A percentile compares a stretch with the other conserved stretches of the same genome.
Evolutionary conservation across 768 basidiomycete genomes (phyloP).

Genomic region (Baorangia bicolor): DNA sequence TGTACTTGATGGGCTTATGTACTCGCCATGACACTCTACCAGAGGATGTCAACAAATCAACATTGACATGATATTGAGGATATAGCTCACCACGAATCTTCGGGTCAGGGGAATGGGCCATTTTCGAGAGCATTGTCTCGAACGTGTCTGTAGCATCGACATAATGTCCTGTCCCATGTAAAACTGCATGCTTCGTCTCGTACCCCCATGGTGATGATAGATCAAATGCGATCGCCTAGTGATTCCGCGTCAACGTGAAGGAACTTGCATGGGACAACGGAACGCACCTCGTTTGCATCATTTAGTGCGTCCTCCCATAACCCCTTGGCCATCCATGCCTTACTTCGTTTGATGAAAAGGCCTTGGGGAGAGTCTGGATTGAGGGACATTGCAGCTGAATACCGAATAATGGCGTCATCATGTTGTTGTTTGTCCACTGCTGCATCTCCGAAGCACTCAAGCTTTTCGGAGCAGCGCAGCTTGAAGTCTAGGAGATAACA

Average conservation of each 20-base stretch:
- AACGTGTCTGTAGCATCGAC: neutral
- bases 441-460: neutral
- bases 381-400: neutral
- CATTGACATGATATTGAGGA: no score
- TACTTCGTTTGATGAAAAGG: neutral
- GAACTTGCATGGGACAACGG: no score
- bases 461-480: neutral
- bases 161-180: neutral
- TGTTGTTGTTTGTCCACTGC: neutral
- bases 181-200: neutral
- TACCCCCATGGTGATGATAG: conserved; percentile 1
- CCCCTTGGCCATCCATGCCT: neutral
- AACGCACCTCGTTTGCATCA: neutral
- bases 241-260: neutral
- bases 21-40: neutral
- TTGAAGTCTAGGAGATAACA: neutral
- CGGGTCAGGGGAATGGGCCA: neutral
- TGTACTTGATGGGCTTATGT: neutral
- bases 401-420: neutral
- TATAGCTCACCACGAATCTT: neutral
- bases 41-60: neutral
- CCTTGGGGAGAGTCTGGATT: neutral
- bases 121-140: neutral
- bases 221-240: neutral
- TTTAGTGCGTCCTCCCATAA: neutral